Conservation (phyloP, 768 basidiomycete genomes). For the Trametes punicea region DNA sequence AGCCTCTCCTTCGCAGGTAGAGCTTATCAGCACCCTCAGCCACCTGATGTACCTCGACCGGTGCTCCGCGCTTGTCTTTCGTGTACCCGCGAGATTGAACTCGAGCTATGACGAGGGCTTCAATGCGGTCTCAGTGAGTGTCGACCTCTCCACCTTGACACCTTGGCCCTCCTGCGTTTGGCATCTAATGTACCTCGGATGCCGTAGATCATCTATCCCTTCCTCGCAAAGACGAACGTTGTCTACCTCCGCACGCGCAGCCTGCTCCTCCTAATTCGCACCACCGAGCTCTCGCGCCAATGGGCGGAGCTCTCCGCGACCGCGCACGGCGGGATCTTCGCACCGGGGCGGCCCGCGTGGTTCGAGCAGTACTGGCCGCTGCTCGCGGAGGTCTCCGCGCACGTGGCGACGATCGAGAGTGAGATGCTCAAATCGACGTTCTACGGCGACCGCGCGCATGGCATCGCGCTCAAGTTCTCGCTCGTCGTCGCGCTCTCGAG, state of each 20-base stretch:
- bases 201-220: constrained; percentile 15
- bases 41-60: constrained; percentile 27
- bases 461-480: constrained; percentile 24
- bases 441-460: constrained; percentile 17
- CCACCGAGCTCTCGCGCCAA: background rate
- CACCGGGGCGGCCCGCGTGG: constrained; percentile 19
- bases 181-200: background rate
- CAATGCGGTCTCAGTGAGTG: constrained; percentile 18
- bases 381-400: constrained; percentile 22
- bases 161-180: background rate
- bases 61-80: constrained; percentile 21
- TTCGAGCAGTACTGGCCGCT: constrained; percentile 25
- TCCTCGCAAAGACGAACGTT: constrained; percentile 18
- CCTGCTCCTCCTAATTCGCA: constrained; percentile 16
- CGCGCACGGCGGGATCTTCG: constrained; percentile 9
- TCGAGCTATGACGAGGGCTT: constrained; percentile 21
- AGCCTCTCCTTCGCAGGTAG: constrained; percentile 13
- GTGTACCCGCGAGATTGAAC: constrained; percentile 12
- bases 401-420: constrained; percentile 17
- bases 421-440: constrained; percentile 25
- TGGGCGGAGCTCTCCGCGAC: constrained; percentile 13
- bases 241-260: constrained; percentile 19
- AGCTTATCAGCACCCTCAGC: constrained; percentile 23
- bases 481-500: constrained; percentile 25
- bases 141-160: background rate